Conservation (phyloP, 345 rosid genomes). For the Fremontodendron californicum region DNA sequence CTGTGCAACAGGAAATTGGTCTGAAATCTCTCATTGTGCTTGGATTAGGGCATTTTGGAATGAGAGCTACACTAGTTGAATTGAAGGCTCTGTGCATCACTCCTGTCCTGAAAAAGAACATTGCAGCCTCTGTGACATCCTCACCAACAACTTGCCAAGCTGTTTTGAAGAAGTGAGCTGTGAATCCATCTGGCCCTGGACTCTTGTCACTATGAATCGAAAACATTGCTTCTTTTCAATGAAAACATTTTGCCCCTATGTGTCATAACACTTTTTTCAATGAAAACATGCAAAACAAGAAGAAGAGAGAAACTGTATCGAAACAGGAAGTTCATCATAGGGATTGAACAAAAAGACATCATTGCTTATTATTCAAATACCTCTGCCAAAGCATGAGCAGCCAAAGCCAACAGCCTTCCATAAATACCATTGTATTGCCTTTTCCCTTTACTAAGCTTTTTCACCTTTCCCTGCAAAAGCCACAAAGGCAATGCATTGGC, state of each 20-base stretch:
- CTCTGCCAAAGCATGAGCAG: constrained; percentile 96
- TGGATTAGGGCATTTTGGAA: no score
- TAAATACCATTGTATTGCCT: constrained; percentile 49
- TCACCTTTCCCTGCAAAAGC: constrained; percentile 38
- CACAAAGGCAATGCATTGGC: not conserved
- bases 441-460: constrained; percentile 41
- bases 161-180: no score
- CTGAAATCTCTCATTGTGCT: no score
- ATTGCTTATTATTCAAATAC: constrained; percentile 31
- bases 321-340: not conserved
- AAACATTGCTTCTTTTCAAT: no score
- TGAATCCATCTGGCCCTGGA: no score
- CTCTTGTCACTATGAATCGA: no score
- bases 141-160: no score
- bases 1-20: no score
- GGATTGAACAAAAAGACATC: not conserved
- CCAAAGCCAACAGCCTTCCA: constrained; percentile 77
- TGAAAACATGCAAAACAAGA: constrained; percentile 1
- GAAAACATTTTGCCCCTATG: constrained; percentile 65
- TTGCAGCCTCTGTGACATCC: no score
- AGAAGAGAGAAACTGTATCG: not conserved
- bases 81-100: no score
- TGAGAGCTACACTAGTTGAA: no score
- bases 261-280: constrained; percentile 11
- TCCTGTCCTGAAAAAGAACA: no score